These are phyloP conservation scores for Aspergillus intermedius DNA, from an alignment of 2,329 filamentous ascomycete genomes.

Conservation along the genomic window DNA sequence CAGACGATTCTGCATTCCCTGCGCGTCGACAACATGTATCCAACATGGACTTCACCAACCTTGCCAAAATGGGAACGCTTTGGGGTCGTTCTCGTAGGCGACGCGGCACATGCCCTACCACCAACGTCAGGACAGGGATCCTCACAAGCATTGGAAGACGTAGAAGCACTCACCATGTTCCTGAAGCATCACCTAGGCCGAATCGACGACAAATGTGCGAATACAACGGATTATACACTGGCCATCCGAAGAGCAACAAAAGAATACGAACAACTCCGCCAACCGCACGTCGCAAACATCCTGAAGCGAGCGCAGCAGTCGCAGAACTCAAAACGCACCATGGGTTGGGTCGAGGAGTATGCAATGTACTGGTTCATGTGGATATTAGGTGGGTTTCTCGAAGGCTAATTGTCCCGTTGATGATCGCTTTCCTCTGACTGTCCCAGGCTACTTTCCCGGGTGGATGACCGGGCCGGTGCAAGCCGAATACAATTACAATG, in stretches of 20 bases:
- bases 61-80: slow-evolving; percentile 44
- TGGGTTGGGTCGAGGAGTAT: slow-evolving; percentile 30
- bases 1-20: slow-evolving; percentile 34
- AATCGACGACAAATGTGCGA: slow-evolving; percentile 2
- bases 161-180: slow-evolving; percentile 41
- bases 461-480: slow-evolving; percentile 10
- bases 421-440: slow-evolving; percentile 1
- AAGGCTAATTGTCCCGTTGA: neutral
- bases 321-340: slow-evolving; percentile 30
- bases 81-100: slow-evolving; percentile 49
- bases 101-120: slow-evolving; percentile 53
- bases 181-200: slow-evolving; percentile 25
- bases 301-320: slow-evolving; percentile 25
- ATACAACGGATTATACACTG: slow-evolving; percentile 8
- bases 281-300: slow-evolving; percentile 29
- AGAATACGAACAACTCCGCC: slow-evolving; percentile 28
- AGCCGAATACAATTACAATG: slow-evolving; percentile 19
- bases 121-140: slow-evolving; percentile 51
- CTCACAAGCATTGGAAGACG: slow-evolving; percentile 52
- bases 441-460: slow-evolving; percentile 18
- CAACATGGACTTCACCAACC: slow-evolving; percentile 43
- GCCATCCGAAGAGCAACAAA: slow-evolving; percentile 22
- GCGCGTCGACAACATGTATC: slow-evolving; percentile 40
- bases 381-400: slow-evolving; percentile 23
- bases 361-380: slow-evolving; percentile 34